Evolutionary conservation across 768 basidiomycete genomes (phyloP).

Genomic region (Russula compacta): DNA sequence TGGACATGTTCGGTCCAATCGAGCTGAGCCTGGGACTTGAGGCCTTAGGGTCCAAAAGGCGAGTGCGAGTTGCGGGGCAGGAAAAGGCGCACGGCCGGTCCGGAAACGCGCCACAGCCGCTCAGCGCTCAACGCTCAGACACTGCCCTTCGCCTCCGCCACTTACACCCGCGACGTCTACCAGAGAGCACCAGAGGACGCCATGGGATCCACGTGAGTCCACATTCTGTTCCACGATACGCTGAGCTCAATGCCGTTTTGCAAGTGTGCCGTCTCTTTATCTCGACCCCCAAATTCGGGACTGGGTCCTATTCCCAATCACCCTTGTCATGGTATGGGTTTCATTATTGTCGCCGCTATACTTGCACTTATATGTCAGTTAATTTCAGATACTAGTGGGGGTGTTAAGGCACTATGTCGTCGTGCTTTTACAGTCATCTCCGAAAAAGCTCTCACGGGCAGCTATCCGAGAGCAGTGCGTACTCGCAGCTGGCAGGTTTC

Average conservation of each 20-base stretch:
- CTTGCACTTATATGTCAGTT: neutral
- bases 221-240: slow-evolving; percentile 18
- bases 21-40: neutral
- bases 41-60: too few species aligned
- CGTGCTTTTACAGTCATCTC: slow-evolving; percentile 69
- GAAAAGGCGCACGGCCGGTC: neutral
- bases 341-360: neutral
- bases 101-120: neutral
- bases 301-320: slow-evolving; percentile 93
- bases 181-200: neutral
- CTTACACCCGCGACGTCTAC: neutral
- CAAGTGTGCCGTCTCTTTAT: slow-evolving; percentile 42
- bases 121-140: too few species aligned
- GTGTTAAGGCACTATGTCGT: slow-evolving; percentile 90
- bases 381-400: slow-evolving; percentile 75
- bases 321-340: slow-evolving; percentile 79
- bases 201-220: slow-evolving; percentile 14
- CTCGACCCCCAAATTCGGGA: slow-evolving; percentile 95
- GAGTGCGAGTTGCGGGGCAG: neutral
- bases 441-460: slow-evolving; percentile 68
- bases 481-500: neutral
- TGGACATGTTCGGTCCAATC: neutral
- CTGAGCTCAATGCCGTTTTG: slow-evolving; percentile 17
- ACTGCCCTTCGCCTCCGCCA: neutral
- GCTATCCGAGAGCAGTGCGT: slow-evolving; percentile 91